Base-by-base conservation (phyloP, 495 filamentous ascomycete genomes). In the Penicillium dipodomyicola region DNA sequence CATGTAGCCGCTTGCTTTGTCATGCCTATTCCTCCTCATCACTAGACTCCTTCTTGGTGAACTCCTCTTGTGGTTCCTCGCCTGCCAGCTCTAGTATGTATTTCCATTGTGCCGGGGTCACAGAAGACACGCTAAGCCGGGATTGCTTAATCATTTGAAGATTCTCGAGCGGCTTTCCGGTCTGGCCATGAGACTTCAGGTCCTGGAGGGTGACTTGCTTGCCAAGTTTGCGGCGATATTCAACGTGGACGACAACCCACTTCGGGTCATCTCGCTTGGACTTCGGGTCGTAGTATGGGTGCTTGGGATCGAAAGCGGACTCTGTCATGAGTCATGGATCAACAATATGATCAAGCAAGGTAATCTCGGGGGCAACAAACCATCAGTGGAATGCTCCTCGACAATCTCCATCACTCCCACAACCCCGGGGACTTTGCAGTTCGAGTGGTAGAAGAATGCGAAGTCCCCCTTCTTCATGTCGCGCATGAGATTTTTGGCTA, bases 371-470 rank as follows among this genome's bases (percentile, higher is more conserved):
- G 33, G 15, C 43, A 40, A 72, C 80, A 67, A 79, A 91, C 89
- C 76, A 65, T 98, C 94, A 7, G 84, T 76, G 2, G 86, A 84
- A 62, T 90, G 85, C 71, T 95, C 91, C 58, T 83, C 72, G 3
- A 95, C 91, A 65, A 98, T 87, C 70, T 96, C 89, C 90, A 97
- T 95, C 8, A 87, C 83, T n/a, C 94, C 94, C 5, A 86, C 92
- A 49, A 98, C 89, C 3, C 91, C 93, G 0, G 94, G 92, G 30
- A 85, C 80, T 71, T 94, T 96, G 75, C 88, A 92, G 66, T 92
- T 95, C n/a, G 88, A 93, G 74, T 96, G 93, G 68, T 98, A 98
- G 77, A 98, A 97, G 75, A 98, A 96, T 35, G 91, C 92, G 42
- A 89, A 76, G 59, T 98, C 94, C 40, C 94, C 93, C 60, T 86